A percentile compares a stretch with the other conserved stretches of the same genome.
These are phyloP conservation scores for Kuraishia hungarica DNA, from an alignment of 805 yeast species.

Conservation along the genomic window DNA sequence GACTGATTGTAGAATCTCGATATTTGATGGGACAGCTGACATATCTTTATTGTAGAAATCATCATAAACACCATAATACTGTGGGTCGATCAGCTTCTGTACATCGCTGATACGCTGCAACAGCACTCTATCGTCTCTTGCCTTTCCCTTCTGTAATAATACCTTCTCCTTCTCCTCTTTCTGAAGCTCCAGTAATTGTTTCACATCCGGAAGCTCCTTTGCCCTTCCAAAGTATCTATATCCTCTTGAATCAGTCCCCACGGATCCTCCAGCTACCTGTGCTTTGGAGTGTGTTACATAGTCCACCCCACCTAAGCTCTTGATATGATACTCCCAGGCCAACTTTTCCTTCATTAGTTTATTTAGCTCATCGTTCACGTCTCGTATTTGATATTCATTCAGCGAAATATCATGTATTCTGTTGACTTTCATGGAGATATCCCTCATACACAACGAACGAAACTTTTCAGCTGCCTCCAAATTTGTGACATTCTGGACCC, in stretches of 20 bases:
- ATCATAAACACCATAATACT: slow-evolving; percentile 36
- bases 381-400: slow-evolving; percentile 58
- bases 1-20: slow-evolving; percentile 8
- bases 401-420: slow-evolving; percentile 53
- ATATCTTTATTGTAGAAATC: not conserved
- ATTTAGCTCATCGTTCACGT: slow-evolving; percentile 67
- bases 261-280: slow-evolving; percentile 11
- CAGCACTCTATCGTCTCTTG: slow-evolving; percentile 11
- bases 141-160: slow-evolving; percentile 9
- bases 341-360: slow-evolving; percentile 55
- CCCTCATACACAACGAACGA: slow-evolving; percentile 53
- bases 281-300: slow-evolving; percentile 24
- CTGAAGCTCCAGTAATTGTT: slow-evolving; percentile 32
- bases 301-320: slow-evolving; percentile 67
- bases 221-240: slow-evolving; percentile 81
- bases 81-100: slow-evolving; percentile 19
- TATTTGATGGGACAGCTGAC: slow-evolving; percentile 5
- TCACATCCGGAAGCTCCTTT: slow-evolving; percentile 67
- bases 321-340: slow-evolving; percentile 74
- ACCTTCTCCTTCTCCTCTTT: slow-evolving; percentile 13
- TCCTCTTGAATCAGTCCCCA: slow-evolving; percentile 31
- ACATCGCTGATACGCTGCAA: slow-evolving; percentile 15
- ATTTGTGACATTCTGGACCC: slow-evolving; percentile 40
- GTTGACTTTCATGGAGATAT: slow-evolving; percentile 52
- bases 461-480: slow-evolving; percentile 65